Evolutionary conservation across 805 yeast species (phyloP), one percentile per base, ranked within the genome.

Genomic region (Wickerhamomyces queroliae): DNA sequence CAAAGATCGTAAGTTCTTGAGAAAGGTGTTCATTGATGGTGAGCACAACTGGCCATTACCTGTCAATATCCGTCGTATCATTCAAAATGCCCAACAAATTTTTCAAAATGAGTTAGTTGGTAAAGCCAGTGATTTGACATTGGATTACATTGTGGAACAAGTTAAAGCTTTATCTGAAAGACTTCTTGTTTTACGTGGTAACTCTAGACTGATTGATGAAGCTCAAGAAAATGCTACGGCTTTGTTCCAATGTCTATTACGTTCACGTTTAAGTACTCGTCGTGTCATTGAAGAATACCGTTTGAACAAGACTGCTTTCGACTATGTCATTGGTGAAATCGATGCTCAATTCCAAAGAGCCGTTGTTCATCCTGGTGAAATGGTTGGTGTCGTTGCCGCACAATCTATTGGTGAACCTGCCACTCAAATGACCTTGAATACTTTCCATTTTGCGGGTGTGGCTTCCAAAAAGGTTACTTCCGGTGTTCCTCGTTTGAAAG

Each of bases 401-500:
- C 97, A 90, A 69, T 88, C 96, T 27, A 90, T 90, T 66, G 97
- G 97, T 70, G 97, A 90, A 62, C 97, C 97, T 37, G 96, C 97
- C 30, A 90, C 97, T 24, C 97, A 90, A 65, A 90, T 90, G 97
- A 90, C 97, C 3, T 74, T 90, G 66, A 90, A 90, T 59, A 90
- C 97, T 52, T 90, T 89, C 90, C 96, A 89, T 71, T 89, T 87
- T 71, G 96, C 96, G 15, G 96, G 96, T 82, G 96, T 89, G 44
- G 89, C 95, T 25, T 86, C 96, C 3, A 89, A 88, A 81, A 89
- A 89, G 63, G 96, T 89, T 47, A 89, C 96, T 3, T 77, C 91
- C 49, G 96, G 96, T 78, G 96, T 89, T 59, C 97, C 97, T 44
- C 95, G 97, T 75, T 76, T 90, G 63, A 90, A 90, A 77, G 98